Evolutionary conservation across 768 basidiomycete genomes (phyloP).

Genomic region (Suillus americanus): DNA sequence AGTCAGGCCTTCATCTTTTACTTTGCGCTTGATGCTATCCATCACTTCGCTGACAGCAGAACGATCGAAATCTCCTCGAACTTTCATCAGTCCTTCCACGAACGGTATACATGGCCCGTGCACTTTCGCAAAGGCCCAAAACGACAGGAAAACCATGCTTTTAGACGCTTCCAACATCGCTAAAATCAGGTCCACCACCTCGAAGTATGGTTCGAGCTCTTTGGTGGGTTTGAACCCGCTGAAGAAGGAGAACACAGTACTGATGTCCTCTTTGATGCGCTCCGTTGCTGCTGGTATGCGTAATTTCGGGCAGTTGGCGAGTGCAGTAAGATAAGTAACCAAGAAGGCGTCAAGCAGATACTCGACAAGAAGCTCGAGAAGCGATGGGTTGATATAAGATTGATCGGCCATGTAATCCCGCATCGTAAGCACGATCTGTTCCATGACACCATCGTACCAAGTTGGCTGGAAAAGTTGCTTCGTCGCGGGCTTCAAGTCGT

Average conservation of each 20-base stretch:
- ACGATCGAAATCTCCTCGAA: slow-evolving; percentile 89
- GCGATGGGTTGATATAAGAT: slow-evolving; percentile 82
- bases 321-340: slow-evolving; percentile 84
- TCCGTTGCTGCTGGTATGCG: slow-evolving; percentile 84
- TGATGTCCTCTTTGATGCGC: slow-evolving; percentile 79
- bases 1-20: slow-evolving; percentile 81
- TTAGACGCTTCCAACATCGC: slow-evolving; percentile 83
- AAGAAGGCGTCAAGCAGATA: slow-evolving; percentile 91
- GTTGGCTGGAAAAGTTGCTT: slow-evolving; percentile 77
- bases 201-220: slow-evolving; percentile 82
- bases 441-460: slow-evolving; percentile 91
- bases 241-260: slow-evolving; percentile 79
- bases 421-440: slow-evolving; percentile 92
- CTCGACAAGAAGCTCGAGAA: slow-evolving; percentile 90
- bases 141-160: slow-evolving; percentile 89
- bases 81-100: slow-evolving; percentile 87
- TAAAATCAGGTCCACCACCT: slow-evolving; percentile 82
- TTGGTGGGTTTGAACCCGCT: slow-evolving; percentile 69
- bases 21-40: slow-evolving; percentile 90
- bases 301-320: slow-evolving; percentile 82
- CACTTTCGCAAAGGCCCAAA: slow-evolving; percentile 90
- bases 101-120: slow-evolving; percentile 93
- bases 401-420: slow-evolving; percentile 96
- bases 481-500: slow-evolving; percentile 87
- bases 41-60: slow-evolving; percentile 85